Evolutionary conservation across 2,329 filamentous ascomycete genomes (phyloP).

Genomic region (Stemphylium lycopersici): DNA sequence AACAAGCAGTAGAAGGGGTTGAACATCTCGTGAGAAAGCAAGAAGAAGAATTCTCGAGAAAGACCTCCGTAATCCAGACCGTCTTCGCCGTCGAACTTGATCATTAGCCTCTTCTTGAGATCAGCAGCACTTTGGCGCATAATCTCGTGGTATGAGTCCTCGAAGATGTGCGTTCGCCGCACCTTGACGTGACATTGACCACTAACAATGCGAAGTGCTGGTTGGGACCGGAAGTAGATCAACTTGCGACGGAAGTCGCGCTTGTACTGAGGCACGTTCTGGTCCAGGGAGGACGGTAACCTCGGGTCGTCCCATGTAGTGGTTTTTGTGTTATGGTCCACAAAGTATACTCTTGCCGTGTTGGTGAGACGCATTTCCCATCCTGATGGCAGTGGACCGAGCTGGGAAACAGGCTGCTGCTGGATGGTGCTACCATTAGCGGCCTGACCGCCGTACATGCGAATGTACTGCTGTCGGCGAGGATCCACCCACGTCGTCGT

Average conservation of each 20-base stretch:
- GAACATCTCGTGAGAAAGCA: constrained; percentile 99
- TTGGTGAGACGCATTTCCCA: constrained; percentile 99
- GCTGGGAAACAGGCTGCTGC: constrained; percentile 95
- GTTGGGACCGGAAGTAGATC: constrained; percentile 99
- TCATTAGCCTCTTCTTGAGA: constrained; percentile 98
- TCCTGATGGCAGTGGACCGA: constrained; percentile 91
- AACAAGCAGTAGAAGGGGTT: constrained; percentile 99
- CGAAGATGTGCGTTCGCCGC: constrained; percentile 93
- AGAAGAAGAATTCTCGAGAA: constrained; percentile 97
- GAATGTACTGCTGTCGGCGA: constrained; percentile 94
- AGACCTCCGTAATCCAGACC: constrained; percentile 97
- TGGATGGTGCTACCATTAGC: constrained; percentile 80
- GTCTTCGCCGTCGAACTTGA: constrained; percentile 99
- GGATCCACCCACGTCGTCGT: constrained; percentile 99
- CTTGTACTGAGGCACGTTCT: constrained; percentile 99
- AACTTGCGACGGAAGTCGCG: constrained; percentile 97
- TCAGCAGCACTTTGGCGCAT: constrained; percentile 95
- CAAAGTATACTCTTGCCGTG: constrained; percentile 96
- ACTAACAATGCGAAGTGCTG: constrained; percentile 90
- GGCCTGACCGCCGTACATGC: constrained; percentile 94
- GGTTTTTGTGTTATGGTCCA: constrained; percentile 99
- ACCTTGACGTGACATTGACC: constrained; percentile 99
- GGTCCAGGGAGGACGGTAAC: constrained; percentile 91
- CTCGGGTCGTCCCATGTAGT: constrained; percentile 99
- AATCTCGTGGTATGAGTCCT: constrained; percentile 98